Evolutionary conservation across 768 basidiomycete genomes (phyloP).

Genomic region (Naganishia kalamii): DNA sequence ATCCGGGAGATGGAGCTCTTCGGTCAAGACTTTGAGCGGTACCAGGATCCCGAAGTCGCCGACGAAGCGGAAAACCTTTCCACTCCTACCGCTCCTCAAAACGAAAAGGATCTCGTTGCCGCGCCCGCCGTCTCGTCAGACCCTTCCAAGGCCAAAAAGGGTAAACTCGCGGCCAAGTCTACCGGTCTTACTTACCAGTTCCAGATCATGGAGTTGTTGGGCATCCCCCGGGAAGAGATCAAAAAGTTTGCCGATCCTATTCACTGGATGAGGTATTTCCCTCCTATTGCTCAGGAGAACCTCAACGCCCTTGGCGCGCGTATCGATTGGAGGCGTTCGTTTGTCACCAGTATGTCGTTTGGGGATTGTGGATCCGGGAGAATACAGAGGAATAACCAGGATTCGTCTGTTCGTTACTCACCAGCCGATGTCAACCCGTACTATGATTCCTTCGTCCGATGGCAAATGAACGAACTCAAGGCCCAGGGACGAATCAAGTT

Average conservation of each 20-base stretch:
- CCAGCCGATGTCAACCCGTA: slow-evolving; percentile 88
- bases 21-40: slow-evolving; percentile 77
- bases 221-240: slow-evolving; percentile 78
- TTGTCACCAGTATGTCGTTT: slow-evolving; percentile 62
- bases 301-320: slow-evolving; percentile 83
- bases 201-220: slow-evolving; percentile 95
- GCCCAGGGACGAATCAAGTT: slow-evolving; percentile 89
- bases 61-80: slow-evolving; percentile 46
- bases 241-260: slow-evolving; percentile 95
- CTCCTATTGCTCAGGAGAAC: slow-evolving; percentile 81
- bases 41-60: slow-evolving; percentile 47
- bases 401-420: background rate
- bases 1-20: slow-evolving; percentile 95
- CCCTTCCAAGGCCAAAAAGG: slow-evolving; percentile 77
- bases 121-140: slow-evolving; percentile 35
- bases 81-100: slow-evolving; percentile 45
- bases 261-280: slow-evolving; percentile 89
- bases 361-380: background rate
- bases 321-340: slow-evolving; percentile 92
- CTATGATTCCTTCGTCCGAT: slow-evolving; percentile 92
- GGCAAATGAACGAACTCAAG: slow-evolving; percentile 93
- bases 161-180: slow-evolving; percentile 84
- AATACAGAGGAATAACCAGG: background rate
- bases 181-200: slow-evolving; percentile 95
- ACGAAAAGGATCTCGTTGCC: slow-evolving; percentile 46